Evolutionary conservation across 2,329 filamentous ascomycete genomes (phyloP).

Genomic region (Acephala macrosclerotiorum): DNA sequence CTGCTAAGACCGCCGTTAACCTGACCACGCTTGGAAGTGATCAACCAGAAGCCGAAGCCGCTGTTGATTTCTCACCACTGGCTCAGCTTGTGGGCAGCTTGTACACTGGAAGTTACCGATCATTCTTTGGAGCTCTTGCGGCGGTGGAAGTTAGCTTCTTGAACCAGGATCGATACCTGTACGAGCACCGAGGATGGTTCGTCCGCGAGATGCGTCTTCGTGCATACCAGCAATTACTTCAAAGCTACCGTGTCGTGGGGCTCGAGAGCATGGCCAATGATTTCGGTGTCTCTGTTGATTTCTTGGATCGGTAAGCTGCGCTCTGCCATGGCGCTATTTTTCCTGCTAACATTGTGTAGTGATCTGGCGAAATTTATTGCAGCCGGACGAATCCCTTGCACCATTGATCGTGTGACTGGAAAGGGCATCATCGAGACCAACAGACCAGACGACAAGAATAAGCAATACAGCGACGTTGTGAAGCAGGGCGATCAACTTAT

Average conservation of each 20-base stretch:
- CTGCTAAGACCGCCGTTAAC: slow-evolving; percentile 81
- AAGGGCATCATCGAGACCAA: slow-evolving; percentile 99
- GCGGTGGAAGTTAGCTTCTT: slow-evolving; percentile 94
- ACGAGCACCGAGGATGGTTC: slow-evolving; percentile 97
- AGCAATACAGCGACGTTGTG: slow-evolving; percentile 98
- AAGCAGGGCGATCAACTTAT: slow-evolving; percentile 98
- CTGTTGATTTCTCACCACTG: slow-evolving; percentile 88
- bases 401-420: slow-evolving; percentile 94
- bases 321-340: background rate
- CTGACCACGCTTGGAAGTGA: slow-evolving; percentile 81
- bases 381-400: slow-evolving; percentile 91
- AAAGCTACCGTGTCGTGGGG: slow-evolving; percentile 97
- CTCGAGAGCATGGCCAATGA: slow-evolving; percentile 96
- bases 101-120: slow-evolving; percentile 93
- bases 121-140: slow-evolving; percentile 89
- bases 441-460: slow-evolving; percentile 98
- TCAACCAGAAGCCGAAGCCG: slow-evolving; percentile 78
- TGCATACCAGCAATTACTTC: slow-evolving; percentile 94
- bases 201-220: slow-evolving; percentile 97
- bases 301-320: slow-evolving; percentile 81
- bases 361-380: slow-evolving; percentile 98
- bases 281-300: slow-evolving; percentile 97
- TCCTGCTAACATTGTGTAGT: slow-evolving; percentile 52
- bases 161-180: slow-evolving; percentile 90
- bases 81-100: slow-evolving; percentile 88